A percentile compares a stretch with the other conserved stretches of the same genome.
Conservation (phyloP, 2,329 filamentous ascomycete genomes). For the Didymosphaeria variabile region DNA sequence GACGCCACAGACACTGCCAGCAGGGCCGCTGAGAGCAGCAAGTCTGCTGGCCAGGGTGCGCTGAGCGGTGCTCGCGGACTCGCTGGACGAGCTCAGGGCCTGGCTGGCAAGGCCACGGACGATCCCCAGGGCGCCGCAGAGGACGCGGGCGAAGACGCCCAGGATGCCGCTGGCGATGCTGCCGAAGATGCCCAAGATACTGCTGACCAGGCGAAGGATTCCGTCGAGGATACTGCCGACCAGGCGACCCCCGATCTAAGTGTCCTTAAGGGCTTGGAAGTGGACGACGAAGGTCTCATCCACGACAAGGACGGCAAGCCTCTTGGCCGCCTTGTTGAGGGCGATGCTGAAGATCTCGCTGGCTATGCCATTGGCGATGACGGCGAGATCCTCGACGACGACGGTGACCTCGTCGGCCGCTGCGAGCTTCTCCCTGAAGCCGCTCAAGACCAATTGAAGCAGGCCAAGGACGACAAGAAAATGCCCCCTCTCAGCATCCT, state of each 20-base stretch:
- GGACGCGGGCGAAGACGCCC: slow-evolving; percentile 45
- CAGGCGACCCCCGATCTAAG: slow-evolving; percentile 52
- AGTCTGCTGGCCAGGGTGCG: slow-evolving; percentile 50
- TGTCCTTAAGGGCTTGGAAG: slow-evolving; percentile 60
- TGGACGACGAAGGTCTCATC: slow-evolving; percentile 64
- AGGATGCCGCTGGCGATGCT: slow-evolving; percentile 43
- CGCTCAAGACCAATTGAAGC: slow-evolving; percentile 52
- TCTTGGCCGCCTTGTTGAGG: slow-evolving; percentile 60
- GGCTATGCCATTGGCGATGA: slow-evolving; percentile 63
- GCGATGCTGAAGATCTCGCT: slow-evolving; percentile 61
- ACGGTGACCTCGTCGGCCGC: slow-evolving; percentile 64
- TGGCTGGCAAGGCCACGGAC: slow-evolving; percentile 54
- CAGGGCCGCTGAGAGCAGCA: slow-evolving; percentile 45
- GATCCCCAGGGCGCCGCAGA: slow-evolving; percentile 50
- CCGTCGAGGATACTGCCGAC: slow-evolving; percentile 35
- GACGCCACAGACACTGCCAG: slow-evolving; percentile 47
- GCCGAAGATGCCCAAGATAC: slow-evolving; percentile 38
- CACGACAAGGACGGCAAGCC: slow-evolving; percentile 60
- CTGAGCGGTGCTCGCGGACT: slow-evolving; percentile 57
- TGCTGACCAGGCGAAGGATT: slow-evolving; percentile 30
- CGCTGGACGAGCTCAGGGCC: slow-evolving; percentile 57
- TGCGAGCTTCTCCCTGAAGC: slow-evolving; percentile 60
- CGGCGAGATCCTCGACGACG: slow-evolving; percentile 64
- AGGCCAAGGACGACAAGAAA: slow-evolving; percentile 49
- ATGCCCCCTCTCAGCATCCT: slow-evolving; percentile 58